Evolutionary conservation across 2,329 filamentous ascomycete genomes (phyloP), one percentile per base, ranked within the genome.

Genomic region (Orbilia blumenaviensis): DNA sequence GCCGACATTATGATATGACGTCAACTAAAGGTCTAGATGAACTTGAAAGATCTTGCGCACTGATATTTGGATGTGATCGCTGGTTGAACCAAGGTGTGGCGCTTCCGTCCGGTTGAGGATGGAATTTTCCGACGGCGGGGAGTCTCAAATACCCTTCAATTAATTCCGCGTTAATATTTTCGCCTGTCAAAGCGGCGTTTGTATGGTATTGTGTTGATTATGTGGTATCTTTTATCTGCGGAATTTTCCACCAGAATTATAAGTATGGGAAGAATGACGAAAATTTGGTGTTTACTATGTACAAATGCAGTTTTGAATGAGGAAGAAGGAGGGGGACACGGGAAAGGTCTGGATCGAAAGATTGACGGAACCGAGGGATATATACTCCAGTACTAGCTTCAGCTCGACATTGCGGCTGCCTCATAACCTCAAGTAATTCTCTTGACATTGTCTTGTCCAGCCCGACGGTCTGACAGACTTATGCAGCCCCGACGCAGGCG

Each of bases 1-100:
- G 58, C 23, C 29, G 72, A 76, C 72, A 76, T 76, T 34, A 18
- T 66, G 36, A 52, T 18, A 38, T n/a, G 32, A 18, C 18, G 7
- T 56, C 18, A 56, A 29, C 32, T n/a, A n/a, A 12, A 10, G 2
- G 6, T n/a, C 12, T 25, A n/a, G 18, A 27, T 12, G 3, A 27
- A 23, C 27, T 16, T 5, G 21, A 46, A 46, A 2, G 44, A 38
- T 38, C 6, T 18, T 36, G 52, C 9, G 27, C 16, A 14, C 27
- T 54, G 27, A 54, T 54, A 14, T 9, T 29, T 25, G 16, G 9
- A 27, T 27, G 44, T 5, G 7, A 16, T 52, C 5, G 10, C 21
- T 21, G 2, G 7, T 44, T 5, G 18, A n/a, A 16, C n/a, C n/a
- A n/a, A n/a, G 12, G 12, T 1, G 36, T n/a, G 36, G 12, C 36